A percentile compares a stretch with the other conserved stretches of the same genome.
These are phyloP conservation scores for Podospora appendiculata DNA, from an alignment of 495 filamentous ascomycete species.

Conservation along the genomic window DNA sequence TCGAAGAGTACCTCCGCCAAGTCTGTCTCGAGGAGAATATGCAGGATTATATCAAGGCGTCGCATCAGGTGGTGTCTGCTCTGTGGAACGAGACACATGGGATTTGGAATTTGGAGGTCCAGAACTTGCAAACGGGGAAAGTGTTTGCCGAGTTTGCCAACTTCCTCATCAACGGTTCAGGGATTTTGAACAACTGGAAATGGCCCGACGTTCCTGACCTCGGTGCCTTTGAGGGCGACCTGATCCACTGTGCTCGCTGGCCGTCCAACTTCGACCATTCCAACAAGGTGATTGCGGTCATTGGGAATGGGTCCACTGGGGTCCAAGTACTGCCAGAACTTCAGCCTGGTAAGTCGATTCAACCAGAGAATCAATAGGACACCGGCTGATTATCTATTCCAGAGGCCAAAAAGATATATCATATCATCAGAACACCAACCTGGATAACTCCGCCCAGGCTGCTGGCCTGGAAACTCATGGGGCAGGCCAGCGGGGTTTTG, in stretches of 20 bases:
- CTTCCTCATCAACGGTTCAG: slow-evolving; percentile 51
- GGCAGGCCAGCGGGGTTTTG: slow-evolving; percentile 20
- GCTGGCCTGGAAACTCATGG: slow-evolving; percentile 35
- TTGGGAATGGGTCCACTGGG: slow-evolving; percentile 52
- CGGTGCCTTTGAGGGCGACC: slow-evolving; percentile 38
- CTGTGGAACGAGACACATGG: slow-evolving; percentile 34
- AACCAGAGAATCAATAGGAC: slow-evolving; percentile 32
- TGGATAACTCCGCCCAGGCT: slow-evolving; percentile 56
- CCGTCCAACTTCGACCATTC: slow-evolving; percentile 44
- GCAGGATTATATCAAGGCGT: slow-evolving; percentile 40
- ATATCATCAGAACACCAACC: slow-evolving; percentile 52
- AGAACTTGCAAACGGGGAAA: slow-evolving; percentile 35
- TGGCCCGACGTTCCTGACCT: slow-evolving; percentile 49
- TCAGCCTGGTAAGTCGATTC: slow-evolving; percentile 37
- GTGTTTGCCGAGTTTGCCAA: slow-evolving; percentile 42
- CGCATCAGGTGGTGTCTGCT: slow-evolving; percentile 30
- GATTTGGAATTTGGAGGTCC: slow-evolving; percentile 44
- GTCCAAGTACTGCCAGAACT: slow-evolving; percentile 57
- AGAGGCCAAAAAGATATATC: slow-evolving; percentile 38
- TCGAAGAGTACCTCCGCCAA: slow-evolving; percentile 47
- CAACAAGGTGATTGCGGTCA: slow-evolving; percentile 51
- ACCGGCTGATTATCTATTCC: slow-evolving; percentile 12
- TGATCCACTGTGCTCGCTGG: slow-evolving; percentile 57
- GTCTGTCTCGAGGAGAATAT: slow-evolving; percentile 50
- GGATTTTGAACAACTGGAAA: slow-evolving; percentile 56